Base-by-base conservation (phyloP, 306 rosid species). In the Spatholobus suberectus region DNA sequence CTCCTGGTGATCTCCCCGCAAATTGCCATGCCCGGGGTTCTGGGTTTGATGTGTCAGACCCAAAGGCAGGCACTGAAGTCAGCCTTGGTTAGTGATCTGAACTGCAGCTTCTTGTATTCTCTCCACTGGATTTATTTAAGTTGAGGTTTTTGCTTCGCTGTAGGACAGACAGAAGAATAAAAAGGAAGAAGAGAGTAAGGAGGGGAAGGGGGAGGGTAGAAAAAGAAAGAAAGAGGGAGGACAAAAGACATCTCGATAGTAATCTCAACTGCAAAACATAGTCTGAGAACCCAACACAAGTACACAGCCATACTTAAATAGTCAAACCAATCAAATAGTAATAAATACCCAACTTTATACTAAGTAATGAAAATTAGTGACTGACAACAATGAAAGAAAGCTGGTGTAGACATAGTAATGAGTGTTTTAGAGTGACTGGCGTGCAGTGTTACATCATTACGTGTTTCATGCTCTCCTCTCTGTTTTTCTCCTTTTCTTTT, bases 41-140 rank as follows among this genome's bases (percentile, higher is more conserved):
- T 85, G 93, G 95, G 43, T 15, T 92, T 70, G 94, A 88, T 85
- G 83, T 76, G 26, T 85, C 92, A 24, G 91, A 87, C 83, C 98
- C 95, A 57, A 94, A 87, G 84, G 89, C 85, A 51, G 99, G 98
- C 81, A 81, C 79, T 37, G 97, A 96, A 88, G 58, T 96, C 70
- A 88, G 81, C 79, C 91, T 94, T 85, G 98, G 99, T 96, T 70
- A 83, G 97, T 92, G 57, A 59, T 87, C 84, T 68, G 43, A 51
- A 80, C 84, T 80, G 71, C 23, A 66, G 23, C 38, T 72, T 84
- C 57, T 67, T 66, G 27, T 67, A 73, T 73, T 26, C 59, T 72
- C 27, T 81, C 37, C 34, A 58, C 13, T 74, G 51, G 54, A 69
- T 61, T 46, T n/a, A n/a, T 54, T 59, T 59, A 54, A 62, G 76